Evolutionary conservation across 106 monocot species (phyloP).

Genomic region (Dendrobium huoshanense): DNA sequence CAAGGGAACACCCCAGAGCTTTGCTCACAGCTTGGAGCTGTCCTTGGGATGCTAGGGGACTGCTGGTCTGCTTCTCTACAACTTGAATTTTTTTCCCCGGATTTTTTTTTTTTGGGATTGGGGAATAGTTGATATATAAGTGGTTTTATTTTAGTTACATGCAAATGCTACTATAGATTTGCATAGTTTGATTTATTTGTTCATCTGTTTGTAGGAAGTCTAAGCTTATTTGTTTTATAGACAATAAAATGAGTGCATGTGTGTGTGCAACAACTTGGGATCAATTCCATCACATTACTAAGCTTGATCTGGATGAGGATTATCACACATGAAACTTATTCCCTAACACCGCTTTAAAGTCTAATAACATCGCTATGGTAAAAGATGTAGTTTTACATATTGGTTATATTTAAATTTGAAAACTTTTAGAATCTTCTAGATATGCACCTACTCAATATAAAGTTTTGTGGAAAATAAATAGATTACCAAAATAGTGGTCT

Average conservation of each 20-base stretch:
- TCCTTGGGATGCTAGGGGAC: slow-evolving; percentile 97
- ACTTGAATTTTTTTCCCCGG: slow-evolving; percentile 4
- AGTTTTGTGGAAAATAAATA: neutral
- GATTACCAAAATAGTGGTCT: neutral
- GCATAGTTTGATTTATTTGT: neutral
- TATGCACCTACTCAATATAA: neutral
- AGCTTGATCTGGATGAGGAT: neutral
- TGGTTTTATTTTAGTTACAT: neutral
- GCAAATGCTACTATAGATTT: neutral
- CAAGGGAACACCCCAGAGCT: slow-evolving; percentile 50
- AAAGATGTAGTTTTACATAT: neutral
- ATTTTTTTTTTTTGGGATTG: neutral
- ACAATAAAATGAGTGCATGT: neutral
- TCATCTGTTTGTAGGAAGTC: neutral
- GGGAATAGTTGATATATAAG: neutral
- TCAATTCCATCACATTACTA: neutral
- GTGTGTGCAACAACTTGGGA: neutral
- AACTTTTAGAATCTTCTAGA: neutral
- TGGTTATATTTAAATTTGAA: neutral
- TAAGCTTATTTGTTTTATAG: neutral
- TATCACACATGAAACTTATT: neutral
- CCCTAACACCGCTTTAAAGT: neutral
- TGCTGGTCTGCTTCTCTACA: slow-evolving; percentile 56
- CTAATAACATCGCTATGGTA: neutral
- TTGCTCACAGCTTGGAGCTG: slow-evolving; percentile 93